Evolutionary conservation across 1,139 yeast genomes (phyloP).

Genomic region (Arxiozyma slooffiae): DNA sequence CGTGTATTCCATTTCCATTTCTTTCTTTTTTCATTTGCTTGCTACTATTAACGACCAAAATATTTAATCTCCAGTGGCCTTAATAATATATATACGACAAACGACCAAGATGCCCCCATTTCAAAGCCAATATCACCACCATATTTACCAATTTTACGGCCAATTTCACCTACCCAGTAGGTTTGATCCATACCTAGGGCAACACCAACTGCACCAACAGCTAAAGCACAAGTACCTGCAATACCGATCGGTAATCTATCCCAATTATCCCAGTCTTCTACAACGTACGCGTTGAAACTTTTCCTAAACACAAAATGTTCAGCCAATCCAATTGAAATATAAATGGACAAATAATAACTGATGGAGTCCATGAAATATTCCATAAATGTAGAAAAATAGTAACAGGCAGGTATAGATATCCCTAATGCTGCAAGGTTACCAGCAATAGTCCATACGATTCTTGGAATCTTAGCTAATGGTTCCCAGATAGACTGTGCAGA

Average conservation of each 20-base stretch:
- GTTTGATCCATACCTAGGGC: conserved; percentile 78
- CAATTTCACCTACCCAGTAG: conserved; percentile 72
- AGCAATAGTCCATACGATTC: conserved; percentile 67
- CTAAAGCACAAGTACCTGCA: conserved; percentile 70
- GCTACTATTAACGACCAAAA: conserved; percentile 32
- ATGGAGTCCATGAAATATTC: conserved; percentile 80
- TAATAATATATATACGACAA: conserved; percentile 48
- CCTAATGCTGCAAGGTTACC: conserved; percentile 75
- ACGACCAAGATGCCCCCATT: conserved; percentile 60
- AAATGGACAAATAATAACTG: conserved; percentile 84
- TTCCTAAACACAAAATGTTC: conserved; percentile 73
- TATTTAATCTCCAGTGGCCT: conserved; percentile 68
- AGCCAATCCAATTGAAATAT: conserved; percentile 57
- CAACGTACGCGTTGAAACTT: conserved; percentile 53
- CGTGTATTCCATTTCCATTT: background rate
- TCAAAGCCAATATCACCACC: conserved; percentile 91
- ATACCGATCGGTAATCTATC: conserved; percentile 57
- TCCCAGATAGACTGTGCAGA: conserved; percentile 81
- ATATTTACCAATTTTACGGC: conserved; percentile 45
- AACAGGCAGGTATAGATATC: conserved; percentile 80
- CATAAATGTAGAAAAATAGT: conserved; percentile 62
- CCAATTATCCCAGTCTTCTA: conserved; percentile 49
- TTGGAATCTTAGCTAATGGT: conserved; percentile 60
- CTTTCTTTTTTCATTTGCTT: background rate
- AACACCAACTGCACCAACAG: conserved; percentile 78